These are phyloP conservation scores for Colletotrichum aenigma DNA, from an alignment of 2,329 filamentous ascomycete species.

Conservation along the genomic window DNA sequence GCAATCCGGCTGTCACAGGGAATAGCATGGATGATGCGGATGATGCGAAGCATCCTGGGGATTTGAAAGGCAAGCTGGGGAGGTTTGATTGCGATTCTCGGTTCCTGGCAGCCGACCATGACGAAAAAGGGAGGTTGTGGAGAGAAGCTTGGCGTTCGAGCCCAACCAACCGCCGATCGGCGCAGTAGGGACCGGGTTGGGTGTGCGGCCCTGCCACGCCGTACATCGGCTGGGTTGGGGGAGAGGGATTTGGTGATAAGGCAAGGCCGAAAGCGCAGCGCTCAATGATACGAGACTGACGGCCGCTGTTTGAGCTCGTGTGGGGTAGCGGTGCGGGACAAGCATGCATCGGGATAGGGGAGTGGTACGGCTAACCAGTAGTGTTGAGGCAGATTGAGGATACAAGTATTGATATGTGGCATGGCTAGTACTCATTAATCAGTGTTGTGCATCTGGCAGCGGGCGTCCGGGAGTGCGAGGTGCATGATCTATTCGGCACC, in stretches of 20 bases:
- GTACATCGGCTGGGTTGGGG: conserved; percentile 19
- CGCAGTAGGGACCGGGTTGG: background rate
- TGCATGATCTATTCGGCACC: background rate
- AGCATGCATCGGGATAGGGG: background rate
- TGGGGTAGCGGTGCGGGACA: background rate
- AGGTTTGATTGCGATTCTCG: conserved; percentile 10
- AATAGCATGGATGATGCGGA: background rate
- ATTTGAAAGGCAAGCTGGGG: background rate
- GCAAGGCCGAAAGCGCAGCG: conserved; percentile 14
- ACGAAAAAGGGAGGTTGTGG: conserved; percentile 2
- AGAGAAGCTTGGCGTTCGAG: conserved; percentile 6
- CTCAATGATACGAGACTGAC: conserved; percentile 7
- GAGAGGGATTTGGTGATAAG: conserved; percentile 5
- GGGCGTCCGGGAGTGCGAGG: background rate
- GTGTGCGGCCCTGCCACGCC: background rate
- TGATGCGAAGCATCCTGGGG: background rate
- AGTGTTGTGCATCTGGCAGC: background rate
- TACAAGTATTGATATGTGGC: conserved; percentile 2
- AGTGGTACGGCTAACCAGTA: background rate
- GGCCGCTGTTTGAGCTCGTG: conserved; percentile 2
- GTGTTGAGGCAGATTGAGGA: background rate
- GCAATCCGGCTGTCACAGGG: background rate
- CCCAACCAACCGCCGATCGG: conserved; percentile 9
- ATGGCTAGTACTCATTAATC: background rate
- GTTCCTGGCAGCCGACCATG: conserved; percentile 3